Percentiles rank a stretch among this genome's conserved stretches.
phyloP scores from a whole-genome alignment of 495 filamentous ascomycete species.

The Daldinia grandis region DNA sequence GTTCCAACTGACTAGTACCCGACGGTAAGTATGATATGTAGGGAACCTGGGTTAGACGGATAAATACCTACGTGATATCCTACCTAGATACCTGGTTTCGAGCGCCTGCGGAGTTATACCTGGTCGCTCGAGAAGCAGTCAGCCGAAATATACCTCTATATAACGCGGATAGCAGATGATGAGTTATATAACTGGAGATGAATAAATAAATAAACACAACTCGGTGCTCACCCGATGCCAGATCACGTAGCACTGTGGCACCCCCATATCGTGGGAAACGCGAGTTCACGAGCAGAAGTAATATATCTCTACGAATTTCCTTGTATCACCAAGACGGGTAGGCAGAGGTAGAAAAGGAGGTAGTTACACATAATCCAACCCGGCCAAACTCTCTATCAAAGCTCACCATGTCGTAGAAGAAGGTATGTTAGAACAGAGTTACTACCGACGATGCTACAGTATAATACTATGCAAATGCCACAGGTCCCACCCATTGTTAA shows the following conservation, averaged over 20 bases:
- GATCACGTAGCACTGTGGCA: not conserved
- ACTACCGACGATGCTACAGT: constrained; percentile 9
- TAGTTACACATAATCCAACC: constrained; percentile 6
- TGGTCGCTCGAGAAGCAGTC: not conserved
- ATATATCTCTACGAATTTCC: not conserved
- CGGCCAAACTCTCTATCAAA: not conserved
- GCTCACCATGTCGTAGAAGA: not conserved
- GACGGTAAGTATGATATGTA: not conserved
- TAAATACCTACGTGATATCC: not conserved
- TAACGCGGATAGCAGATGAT: not conserved
- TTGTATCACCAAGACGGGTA: not conserved
- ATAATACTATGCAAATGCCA: constrained; percentile 17
- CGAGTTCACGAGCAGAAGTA: not conserved
- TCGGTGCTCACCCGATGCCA: constrained; percentile 3
- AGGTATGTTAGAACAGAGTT: not conserved
- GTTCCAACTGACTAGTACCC: not conserved
- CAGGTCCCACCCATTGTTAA: not conserved
- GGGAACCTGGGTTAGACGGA: not conserved
- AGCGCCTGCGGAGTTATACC: not conserved
- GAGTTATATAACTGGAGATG: not conserved
- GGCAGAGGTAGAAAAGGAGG: not conserved
- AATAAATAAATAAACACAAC: not conserved
- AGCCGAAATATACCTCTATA: not conserved
- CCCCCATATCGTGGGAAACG: constrained; percentile 3
- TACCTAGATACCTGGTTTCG: not conserved